A percentile compares a stretch with the other conserved stretches of the same genome.
phyloP scores from a whole-genome alignment of 179 eudicot genomes.

The Camellia oleifera region DNA sequence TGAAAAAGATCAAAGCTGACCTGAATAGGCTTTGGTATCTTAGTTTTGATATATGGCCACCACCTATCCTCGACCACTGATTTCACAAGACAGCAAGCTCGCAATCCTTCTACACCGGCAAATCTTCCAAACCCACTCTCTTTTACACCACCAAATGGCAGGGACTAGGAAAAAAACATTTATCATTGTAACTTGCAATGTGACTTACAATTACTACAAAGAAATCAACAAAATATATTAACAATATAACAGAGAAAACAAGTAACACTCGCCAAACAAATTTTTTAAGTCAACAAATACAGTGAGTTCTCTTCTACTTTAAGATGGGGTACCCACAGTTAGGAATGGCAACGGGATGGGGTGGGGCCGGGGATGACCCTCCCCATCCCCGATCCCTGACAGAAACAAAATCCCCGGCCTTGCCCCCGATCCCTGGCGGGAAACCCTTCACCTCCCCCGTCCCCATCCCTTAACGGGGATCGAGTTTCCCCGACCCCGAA shows the following conservation, averaged over 20 bases:
- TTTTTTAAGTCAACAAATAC: neutral
- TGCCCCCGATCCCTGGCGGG: no score
- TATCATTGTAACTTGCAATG: neutral
- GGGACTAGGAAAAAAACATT: constrained; percentile 50
- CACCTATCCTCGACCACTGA: constrained; percentile 94
- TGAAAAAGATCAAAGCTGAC: constrained; percentile 26
- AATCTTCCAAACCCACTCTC: constrained; percentile 98
- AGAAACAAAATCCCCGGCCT: no score
- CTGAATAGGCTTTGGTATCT: constrained; percentile 95
- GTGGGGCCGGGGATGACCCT: no score
- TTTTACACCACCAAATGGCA: constrained; percentile 98
- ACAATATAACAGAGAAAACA: neutral
- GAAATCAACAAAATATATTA: neutral
- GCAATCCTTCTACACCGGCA: constrained; percentile 93
- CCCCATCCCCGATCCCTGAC: no score
- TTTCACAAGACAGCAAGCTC: constrained; percentile 95
- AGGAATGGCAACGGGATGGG: no score
- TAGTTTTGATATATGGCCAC: constrained; percentile 94
- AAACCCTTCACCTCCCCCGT: no score
- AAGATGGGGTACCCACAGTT: neutral
- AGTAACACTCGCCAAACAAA: neutral
- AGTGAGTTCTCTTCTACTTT: neutral
- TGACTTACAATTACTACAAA: neutral
- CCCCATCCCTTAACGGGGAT: no score
- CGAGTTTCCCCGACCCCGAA: no score